phyloP scores from a whole-genome alignment of 2,329 filamentous ascomycete genomes.

The Phoma sp. region DNA sequence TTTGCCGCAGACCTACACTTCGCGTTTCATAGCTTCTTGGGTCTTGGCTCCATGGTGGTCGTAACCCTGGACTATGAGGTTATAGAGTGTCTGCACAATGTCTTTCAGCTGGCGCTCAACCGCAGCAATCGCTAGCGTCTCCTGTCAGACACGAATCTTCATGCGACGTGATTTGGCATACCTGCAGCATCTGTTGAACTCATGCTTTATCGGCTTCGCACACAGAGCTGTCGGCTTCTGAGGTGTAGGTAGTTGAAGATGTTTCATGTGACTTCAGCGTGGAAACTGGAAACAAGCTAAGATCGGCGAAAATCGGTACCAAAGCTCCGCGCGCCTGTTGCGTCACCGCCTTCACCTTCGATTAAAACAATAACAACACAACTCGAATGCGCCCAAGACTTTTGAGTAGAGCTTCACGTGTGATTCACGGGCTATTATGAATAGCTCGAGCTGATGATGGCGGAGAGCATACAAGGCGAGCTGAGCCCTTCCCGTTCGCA shows the following conservation, averaged over 20 bases:
- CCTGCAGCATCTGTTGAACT: slow-evolving; percentile 1
- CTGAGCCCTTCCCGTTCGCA: slow-evolving; percentile 27
- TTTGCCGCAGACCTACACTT: slow-evolving; percentile 54
- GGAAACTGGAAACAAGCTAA: slow-evolving; percentile 17
- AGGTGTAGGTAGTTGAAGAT: background rate
- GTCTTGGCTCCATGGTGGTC: slow-evolving; percentile 65
- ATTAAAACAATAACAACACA: background rate
- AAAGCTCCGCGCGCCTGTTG: slow-evolving; percentile 8
- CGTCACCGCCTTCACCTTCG: slow-evolving; percentile 24
- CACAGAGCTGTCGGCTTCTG: too few relatives aligned
- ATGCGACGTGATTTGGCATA: background rate
- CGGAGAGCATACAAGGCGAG: slow-evolving; percentile 33
- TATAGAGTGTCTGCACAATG: slow-evolving; percentile 67
- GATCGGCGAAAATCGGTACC: slow-evolving; percentile 22
- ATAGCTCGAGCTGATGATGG: slow-evolving; percentile 33
- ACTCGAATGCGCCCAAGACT: slow-evolving; percentile 9
- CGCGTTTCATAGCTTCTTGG: slow-evolving; percentile 62
- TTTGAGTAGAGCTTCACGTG: slow-evolving; percentile 21
- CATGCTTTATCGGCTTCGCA: background rate
- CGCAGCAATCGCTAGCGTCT: slow-evolving; percentile 22
- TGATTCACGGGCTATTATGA: slow-evolving; percentile 15
- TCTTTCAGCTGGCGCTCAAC: slow-evolving; percentile 62
- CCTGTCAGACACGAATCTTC: background rate
- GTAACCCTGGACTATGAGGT: slow-evolving; percentile 63
- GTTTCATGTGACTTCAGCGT: background rate